Evolutionary conservation across 2,329 filamentous ascomycete genomes (phyloP).

Genomic region (Aspergillus piperis): DNA sequence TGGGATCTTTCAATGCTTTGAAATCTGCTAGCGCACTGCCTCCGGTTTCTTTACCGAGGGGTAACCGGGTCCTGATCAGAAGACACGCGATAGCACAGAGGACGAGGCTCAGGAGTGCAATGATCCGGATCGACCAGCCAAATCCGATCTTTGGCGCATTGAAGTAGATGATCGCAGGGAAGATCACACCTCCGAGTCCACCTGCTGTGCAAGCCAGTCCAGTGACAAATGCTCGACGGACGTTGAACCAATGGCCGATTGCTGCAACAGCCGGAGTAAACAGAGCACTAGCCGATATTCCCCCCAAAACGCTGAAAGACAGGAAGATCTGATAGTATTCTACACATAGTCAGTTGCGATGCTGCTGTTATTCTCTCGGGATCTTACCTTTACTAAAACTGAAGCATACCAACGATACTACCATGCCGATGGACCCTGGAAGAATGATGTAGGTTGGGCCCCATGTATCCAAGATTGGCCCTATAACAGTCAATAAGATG

Average conservation of each 20-base stretch:
- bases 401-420: constrained; percentile 33
- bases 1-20: constrained; percentile 25
- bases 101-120: constrained; percentile 26
- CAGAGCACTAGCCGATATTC: constrained; percentile 32
- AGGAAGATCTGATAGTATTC: constrained; percentile 44
- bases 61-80: constrained; percentile 8
- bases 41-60: neutral
- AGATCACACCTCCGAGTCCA: constrained; percentile 38
- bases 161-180: constrained; percentile 37
- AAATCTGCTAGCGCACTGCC: constrained; percentile 21
- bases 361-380: neutral
- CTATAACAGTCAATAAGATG: neutral
- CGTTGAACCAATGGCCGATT: constrained; percentile 39
- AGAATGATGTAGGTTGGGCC: constrained; percentile 17
- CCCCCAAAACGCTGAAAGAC: constrained; percentile 37
- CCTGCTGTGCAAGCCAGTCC: constrained; percentile 39
- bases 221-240: constrained; percentile 34
- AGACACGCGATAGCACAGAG: constrained; percentile 9
- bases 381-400: constrained; percentile 26
- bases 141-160: constrained; percentile 33
- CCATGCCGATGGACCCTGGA: constrained; percentile 22
- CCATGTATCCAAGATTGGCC: constrained; percentile 22
- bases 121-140: constrained; percentile 34
- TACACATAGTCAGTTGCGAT: constrained; percentile 17
- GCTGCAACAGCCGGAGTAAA: constrained; percentile 35